Percentiles rank a stretch among this genome's conserved stretches.
phyloP scores from a whole-genome alignment of 2,329 filamentous ascomycete species.

The Curvularia verruculosa region DNA sequence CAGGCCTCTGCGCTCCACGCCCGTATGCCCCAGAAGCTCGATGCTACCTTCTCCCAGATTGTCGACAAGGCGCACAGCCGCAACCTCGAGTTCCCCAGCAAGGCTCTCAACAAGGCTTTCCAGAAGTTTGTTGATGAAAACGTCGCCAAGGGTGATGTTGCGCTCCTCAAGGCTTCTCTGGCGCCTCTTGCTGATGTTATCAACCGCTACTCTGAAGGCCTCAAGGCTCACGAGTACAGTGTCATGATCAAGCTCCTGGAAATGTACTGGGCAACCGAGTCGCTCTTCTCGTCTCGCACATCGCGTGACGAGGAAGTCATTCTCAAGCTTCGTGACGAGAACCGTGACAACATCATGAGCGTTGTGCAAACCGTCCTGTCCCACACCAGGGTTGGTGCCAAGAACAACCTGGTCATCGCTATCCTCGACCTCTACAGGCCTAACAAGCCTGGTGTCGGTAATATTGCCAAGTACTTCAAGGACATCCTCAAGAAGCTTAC shows the following conservation, averaged over 20 bases:
- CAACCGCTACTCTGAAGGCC: conserved; percentile 79
- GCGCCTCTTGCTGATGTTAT: conserved; percentile 79
- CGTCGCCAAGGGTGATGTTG: conserved; percentile 73
- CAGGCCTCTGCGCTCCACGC: conserved; percentile 97
- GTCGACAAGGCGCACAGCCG: conserved; percentile 82
- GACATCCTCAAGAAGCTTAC: conserved; percentile 82
- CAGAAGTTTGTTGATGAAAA: conserved; percentile 89
- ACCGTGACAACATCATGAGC: conserved; percentile 87
- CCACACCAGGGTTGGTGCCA: conserved; percentile 87
- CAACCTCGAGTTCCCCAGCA: conserved; percentile 87
- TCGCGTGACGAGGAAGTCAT: conserved; percentile 92
- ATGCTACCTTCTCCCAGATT: conserved; percentile 78
- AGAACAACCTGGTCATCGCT: conserved; percentile 91
- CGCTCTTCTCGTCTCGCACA: conserved; percentile 82
- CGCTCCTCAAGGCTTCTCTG: conserved; percentile 74
- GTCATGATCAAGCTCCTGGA: conserved; percentile 81
- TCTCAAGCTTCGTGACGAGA: conserved; percentile 89
- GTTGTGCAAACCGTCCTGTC: conserved; percentile 91
- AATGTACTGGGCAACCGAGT: conserved; percentile 82
- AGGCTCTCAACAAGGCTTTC: conserved; percentile 82
- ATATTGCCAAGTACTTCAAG: conserved; percentile 86
- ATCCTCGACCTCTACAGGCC: conserved; percentile 94
- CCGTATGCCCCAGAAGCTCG: conserved; percentile 94
- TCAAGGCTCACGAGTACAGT: conserved; percentile 87
- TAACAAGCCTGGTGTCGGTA: conserved; percentile 88